These are phyloP conservation scores for Hemileia vastatrix DNA, from an alignment of 1,284 basidiomycete species.

Conservation along the genomic window DNA sequence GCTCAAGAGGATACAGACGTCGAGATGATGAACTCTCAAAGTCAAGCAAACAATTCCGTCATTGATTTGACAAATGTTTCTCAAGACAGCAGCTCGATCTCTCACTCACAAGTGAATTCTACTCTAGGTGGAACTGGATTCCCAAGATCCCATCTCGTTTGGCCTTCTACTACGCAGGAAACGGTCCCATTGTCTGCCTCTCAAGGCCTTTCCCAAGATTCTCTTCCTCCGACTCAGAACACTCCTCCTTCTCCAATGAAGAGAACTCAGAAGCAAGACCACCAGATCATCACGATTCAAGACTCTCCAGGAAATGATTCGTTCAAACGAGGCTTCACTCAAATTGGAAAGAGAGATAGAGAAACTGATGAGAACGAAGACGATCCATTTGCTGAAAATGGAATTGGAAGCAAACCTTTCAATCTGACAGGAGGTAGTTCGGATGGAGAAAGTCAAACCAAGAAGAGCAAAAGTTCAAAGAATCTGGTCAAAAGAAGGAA, in stretches of 20 bases:
- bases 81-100: background rate
- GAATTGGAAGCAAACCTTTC: background rate
- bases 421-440: background rate
- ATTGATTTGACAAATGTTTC: background rate
- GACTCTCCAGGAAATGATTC: background rate
- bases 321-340: background rate
- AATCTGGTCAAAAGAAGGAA: too few species aligned
- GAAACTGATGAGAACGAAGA: background rate
- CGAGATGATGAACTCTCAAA: too few species aligned
- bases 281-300: background rate
- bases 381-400: background rate
- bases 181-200: too few species aligned
- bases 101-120: background rate
- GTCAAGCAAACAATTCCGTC: background rate
- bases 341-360: background rate
- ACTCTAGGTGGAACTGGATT: too few species aligned
- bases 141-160: too few species aligned
- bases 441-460: background rate
- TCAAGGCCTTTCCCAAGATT: too few species aligned
- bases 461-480: background rate
- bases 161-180: too few species aligned
- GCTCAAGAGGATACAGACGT: background rate
- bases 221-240: too few species aligned
- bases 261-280: background rate
- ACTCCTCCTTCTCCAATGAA: background rate